Conservation (phyloP, 257 asterid species). For the Buddleja alternifolia region DNA sequence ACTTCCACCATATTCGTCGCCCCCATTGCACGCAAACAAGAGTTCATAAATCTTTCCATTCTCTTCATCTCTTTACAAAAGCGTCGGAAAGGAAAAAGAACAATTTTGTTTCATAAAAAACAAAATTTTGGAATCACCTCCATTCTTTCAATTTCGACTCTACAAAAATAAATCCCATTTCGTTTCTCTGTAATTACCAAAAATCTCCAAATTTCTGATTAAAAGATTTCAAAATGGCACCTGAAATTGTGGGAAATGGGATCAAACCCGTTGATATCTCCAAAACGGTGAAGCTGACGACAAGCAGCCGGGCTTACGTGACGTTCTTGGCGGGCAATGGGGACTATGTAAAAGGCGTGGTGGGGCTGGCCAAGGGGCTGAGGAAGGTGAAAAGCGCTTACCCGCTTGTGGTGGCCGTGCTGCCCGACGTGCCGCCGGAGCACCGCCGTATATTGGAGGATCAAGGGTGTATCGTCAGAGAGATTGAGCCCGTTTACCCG, state of each 20-base stretch:
- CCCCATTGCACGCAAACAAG: too few relatives aligned
- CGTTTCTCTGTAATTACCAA: too few relatives aligned
- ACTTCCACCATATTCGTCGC: too few relatives aligned
- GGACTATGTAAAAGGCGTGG: constrained; percentile 50
- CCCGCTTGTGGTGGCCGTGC: constrained; percentile 56
- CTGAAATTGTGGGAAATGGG: constrained; percentile 26
- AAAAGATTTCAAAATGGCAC: constrained; percentile 31
- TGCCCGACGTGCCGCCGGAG: constrained; percentile 52
- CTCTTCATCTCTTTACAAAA: too few relatives aligned
- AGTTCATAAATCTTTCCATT: too few relatives aligned
- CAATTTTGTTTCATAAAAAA: too few relatives aligned
- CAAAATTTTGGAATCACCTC: too few relatives aligned
- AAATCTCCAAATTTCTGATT: too few relatives aligned
- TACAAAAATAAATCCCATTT: not conserved
- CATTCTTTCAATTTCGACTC: not conserved
- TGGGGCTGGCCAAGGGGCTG: constrained; percentile 51
- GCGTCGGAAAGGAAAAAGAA: too few relatives aligned
- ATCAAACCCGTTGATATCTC: not conserved
- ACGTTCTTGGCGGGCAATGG: constrained; percentile 55
- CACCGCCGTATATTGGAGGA: constrained; percentile 48
- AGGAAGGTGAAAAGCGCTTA: constrained; percentile 44
- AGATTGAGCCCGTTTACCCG: constrained; percentile 51
- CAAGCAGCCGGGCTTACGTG: constrained; percentile 40
- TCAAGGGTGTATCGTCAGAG: constrained; percentile 51
- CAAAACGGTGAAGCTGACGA: constrained; percentile 16